Evolutionary conservation across 2,329 filamentous ascomycete genomes (phyloP), one percentile per base, ranked within the genome.

Genomic region (Fusarium cyanostomum): DNA sequence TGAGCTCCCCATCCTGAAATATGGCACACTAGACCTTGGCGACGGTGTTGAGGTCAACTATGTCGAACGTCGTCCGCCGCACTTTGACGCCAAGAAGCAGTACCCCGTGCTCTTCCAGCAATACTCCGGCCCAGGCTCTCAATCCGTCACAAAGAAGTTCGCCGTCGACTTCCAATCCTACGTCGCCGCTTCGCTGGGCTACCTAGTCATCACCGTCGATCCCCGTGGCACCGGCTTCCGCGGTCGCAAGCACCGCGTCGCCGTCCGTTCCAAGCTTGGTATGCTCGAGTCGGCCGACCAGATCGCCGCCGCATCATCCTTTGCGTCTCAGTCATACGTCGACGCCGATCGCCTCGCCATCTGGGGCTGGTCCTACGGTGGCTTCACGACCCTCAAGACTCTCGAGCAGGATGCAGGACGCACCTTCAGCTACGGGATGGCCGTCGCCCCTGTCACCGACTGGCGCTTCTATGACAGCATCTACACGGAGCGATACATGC

Each of bases 311-410:
- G 95, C 92, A 4, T 91, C 94, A 76, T 86, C 90, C 65, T 98
- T 92, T 89, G 89, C 90, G 0, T 80, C 81, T 33, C 94, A 92
- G 73, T 78, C 84, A 12, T 98, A 99, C 75, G 89, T 97, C 12
- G 96, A 99, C 74, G 81, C 85, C 24, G 83, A 87, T 7, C 87
- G 91, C 52, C 86, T 99, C 68, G 94, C 93, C 16, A 96, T 99
- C 73, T 99, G 95, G 95, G 95, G 95, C 43, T 99, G 95, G 95
- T 96, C 92, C 63, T 99, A 95, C 73, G 95, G 95, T 56, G 95
- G 95, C 10, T 99, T 96, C 81, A 91, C 92, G 82, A 92, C 95
- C 7, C 84, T 99, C 71, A 99, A 99, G 81, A 95, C 92, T 1
- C 87, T 99, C 11, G 95, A 99, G 81, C 85, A 87, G 61, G 95